Conservation (phyloP, 306 rosid species). For the Urtica urens region DNA sequence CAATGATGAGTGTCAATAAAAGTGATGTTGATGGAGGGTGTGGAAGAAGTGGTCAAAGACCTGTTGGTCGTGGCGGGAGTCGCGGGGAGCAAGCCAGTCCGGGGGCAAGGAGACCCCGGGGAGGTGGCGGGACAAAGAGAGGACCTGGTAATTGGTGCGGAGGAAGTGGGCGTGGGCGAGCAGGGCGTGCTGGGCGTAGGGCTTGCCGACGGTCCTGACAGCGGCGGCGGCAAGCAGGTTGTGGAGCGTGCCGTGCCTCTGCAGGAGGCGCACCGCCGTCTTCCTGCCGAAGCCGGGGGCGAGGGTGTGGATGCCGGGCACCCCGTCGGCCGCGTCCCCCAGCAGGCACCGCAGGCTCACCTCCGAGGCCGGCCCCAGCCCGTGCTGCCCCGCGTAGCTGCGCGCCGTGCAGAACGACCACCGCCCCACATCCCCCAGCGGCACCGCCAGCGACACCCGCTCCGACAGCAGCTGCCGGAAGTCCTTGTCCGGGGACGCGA, state of each 20-base stretch:
- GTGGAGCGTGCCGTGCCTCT: conserved; percentile 81
- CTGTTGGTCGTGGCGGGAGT: no score
- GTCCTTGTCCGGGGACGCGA: conserved; percentile 97
- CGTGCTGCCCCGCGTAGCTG: conserved; percentile 71
- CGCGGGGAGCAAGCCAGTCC: no score
- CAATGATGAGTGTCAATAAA: no score
- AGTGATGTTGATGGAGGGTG: no score
- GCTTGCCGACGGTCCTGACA: conserved; percentile 76
- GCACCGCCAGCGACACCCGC: conserved; percentile 84
- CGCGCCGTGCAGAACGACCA: conserved; percentile 88
- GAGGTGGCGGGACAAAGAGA: no score
- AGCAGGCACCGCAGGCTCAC: conserved; percentile 77
- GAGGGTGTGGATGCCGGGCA: conserved; percentile 87
- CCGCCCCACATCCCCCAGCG: conserved; percentile 61
- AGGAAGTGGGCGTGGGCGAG: conserved; percentile 58
- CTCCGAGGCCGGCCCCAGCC: conserved; percentile 72
- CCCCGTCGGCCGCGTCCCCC: conserved; percentile 85
- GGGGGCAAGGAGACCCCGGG: no score
- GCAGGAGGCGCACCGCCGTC: conserved; percentile 80
- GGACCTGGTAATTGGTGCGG: conserved; percentile 63
- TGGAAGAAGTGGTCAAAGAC: no score
- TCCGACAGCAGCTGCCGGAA: conserved; percentile 90
- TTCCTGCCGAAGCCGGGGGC: conserved; percentile 87
- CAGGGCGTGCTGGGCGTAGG: conserved; percentile 87
- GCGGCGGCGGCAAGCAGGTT: conserved; percentile 57